These are phyloP conservation scores for Physaria fendleri DNA, from an alignment of 345 rosid species.

Conservation along the genomic window DNA sequence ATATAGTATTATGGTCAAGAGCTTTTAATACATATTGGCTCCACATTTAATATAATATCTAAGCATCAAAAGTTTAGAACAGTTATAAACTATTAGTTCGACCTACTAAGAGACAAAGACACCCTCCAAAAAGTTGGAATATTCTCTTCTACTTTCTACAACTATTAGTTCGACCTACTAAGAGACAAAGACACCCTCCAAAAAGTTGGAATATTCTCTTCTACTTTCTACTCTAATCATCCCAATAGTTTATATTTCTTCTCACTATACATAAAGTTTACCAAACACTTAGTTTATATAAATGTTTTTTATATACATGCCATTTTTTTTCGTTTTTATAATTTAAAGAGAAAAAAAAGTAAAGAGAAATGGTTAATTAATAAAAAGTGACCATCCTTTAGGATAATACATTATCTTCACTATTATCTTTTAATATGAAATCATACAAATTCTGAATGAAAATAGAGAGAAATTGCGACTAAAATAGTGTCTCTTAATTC, in stretches of 20 bases:
- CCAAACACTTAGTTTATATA: constrained; percentile 1
- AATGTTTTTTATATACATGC: no score
- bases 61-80: constrained; percentile 4
- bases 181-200: constrained; percentile 26
- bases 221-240: constrained; percentile 19
- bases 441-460: no score
- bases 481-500: no score
- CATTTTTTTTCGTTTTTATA: no score
- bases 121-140: constrained; percentile 30
- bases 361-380: no score
- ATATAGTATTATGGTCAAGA: background rate
- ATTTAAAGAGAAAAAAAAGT: no score
- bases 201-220: constrained; percentile 31
- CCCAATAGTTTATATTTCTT: background rate
- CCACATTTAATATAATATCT: no score
- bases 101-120: constrained; percentile 24
- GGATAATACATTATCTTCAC: no score
- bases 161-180: constrained; percentile 14
- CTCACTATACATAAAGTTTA: background rate
- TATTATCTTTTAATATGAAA: no score
- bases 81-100: constrained; percentile 4
- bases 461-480: no score
- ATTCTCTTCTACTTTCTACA: no score
- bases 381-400: no score
- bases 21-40: background rate